phyloP scores from a whole-genome alignment of 2,329 filamentous ascomycete species.

The Mycosphaerella sp. region DNA sequence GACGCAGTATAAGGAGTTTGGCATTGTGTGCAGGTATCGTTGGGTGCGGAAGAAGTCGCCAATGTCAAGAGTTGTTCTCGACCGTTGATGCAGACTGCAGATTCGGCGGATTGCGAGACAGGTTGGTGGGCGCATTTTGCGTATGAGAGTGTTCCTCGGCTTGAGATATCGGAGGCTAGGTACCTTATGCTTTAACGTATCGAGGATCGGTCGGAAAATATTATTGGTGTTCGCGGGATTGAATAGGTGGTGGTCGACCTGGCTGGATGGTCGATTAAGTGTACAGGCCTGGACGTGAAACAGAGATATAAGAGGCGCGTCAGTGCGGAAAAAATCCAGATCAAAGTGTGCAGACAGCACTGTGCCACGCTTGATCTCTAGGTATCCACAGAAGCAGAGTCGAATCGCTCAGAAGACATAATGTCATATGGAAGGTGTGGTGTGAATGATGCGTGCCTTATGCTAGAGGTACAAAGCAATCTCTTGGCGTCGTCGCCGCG shows the following conservation, averaged over 20 bases:
- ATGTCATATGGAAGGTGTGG: no score
- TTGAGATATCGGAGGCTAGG: slow-evolving; percentile 22
- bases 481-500: not conserved
- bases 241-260: slow-evolving; percentile 14
- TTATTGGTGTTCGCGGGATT: slow-evolving; percentile 32
- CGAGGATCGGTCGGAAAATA: slow-evolving; percentile 29
- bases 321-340: no score
- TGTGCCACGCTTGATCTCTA: no score
- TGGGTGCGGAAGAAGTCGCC: slow-evolving; percentile 37
- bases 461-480: no score
- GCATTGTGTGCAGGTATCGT: slow-evolving; percentile 32
- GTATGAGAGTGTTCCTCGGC: slow-evolving; percentile 28
- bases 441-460: no score
- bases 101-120: slow-evolving; percentile 36
- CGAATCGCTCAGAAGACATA: no score
- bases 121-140: slow-evolving; percentile 31
- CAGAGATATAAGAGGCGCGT: no score
- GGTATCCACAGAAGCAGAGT: no score
- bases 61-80: slow-evolving; percentile 35
- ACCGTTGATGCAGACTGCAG: slow-evolving; percentile 35
- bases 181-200: slow-evolving; percentile 27
- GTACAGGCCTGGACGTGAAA: no score
- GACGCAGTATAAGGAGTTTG: slow-evolving; percentile 33
- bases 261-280: no score
- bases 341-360: no score